These are phyloP conservation scores for Smallanthus sonchifolius DNA, from an alignment of 129 eudicot genomes.

Conservation along the genomic window DNA sequence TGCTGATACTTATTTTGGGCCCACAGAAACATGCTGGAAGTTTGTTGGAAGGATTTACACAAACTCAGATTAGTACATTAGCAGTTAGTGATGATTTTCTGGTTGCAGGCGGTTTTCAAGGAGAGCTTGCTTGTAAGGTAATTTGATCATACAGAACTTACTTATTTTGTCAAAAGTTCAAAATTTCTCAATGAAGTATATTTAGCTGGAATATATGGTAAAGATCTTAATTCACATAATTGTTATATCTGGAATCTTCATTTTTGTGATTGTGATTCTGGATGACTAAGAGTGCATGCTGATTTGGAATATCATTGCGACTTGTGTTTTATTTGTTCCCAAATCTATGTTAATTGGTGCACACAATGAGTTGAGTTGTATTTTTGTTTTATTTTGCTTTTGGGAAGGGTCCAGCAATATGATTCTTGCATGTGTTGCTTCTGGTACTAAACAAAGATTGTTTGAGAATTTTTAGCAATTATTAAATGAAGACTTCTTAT, in stretches of 20 bases:
- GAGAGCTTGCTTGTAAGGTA: constrained; percentile 90
- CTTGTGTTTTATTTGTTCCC: neutral
- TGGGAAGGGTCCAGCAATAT: neutral
- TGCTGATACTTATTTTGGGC: constrained; percentile 9
- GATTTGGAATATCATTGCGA: neutral
- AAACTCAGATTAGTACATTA: constrained; percentile 72
- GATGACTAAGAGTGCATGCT: neutral
- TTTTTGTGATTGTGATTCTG: neutral
- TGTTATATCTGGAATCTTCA: neutral
- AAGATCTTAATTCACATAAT: neutral
- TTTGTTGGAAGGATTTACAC: constrained; percentile 75
- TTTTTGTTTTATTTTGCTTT: neutral
- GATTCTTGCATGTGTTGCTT: neutral
- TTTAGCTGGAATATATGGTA: neutral
- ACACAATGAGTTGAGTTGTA: neutral
- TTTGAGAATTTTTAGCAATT: neutral
- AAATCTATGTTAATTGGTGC: neutral
- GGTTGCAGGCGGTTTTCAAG: constrained; percentile 94
- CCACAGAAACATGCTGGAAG: constrained; percentile 70
- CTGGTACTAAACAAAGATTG: neutral
- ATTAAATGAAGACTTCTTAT: neutral
- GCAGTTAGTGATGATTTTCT: constrained; percentile 62
- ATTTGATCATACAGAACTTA: neutral
- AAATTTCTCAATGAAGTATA: neutral
- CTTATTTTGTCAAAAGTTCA: neutral